These are phyloP conservation scores for Draba incana DNA, from an alignment of 345 rosid genomes.

Conservation along the genomic window DNA sequence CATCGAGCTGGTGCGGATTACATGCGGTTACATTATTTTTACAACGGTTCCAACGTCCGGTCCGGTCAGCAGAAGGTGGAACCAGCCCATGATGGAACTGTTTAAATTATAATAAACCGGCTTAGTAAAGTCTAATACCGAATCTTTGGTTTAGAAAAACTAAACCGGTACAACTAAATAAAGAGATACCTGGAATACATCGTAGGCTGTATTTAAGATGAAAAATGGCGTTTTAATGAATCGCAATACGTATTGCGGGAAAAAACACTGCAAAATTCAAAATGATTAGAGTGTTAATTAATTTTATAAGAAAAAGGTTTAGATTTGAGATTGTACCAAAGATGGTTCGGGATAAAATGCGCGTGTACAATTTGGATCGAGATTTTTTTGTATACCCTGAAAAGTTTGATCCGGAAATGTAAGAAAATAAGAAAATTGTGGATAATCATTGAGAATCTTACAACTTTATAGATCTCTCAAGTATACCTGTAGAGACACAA, in stretches of 20 bases:
- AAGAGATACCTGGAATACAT: slow-evolving; percentile 71
- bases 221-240: slow-evolving; percentile 74
- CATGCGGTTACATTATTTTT: slow-evolving; percentile 66
- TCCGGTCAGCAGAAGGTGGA: slow-evolving; percentile 75
- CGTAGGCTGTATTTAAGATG: slow-evolving; percentile 89
- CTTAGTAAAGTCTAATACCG: background rate
- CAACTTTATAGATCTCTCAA: background rate
- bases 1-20: slow-evolving; percentile 53
- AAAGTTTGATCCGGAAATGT: slow-evolving; percentile 4
- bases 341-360: slow-evolving; percentile 48
- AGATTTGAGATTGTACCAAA: slow-evolving; percentile 53
- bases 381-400: slow-evolving; percentile 71
- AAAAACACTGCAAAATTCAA: slow-evolving; percentile 66
- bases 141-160: background rate
- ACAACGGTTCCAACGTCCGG: slow-evolving; percentile 75
- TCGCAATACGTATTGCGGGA: slow-evolving; percentile 75
- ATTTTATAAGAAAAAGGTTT: background rate
- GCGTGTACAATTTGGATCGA: slow-evolving; percentile 62
- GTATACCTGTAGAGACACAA: slow-evolving; percentile 69
- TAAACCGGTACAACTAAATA: background rate
- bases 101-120: slow-evolving; percentile 15
- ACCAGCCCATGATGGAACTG: slow-evolving; percentile 85
- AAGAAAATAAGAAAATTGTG: background rate
- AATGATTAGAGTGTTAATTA: background rate
- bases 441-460: background rate